Evolutionary conservation across 345 rosid genomes (phyloP), one percentile per base, ranked within the genome.

Genomic region (Lumnitzera racemosa): DNA sequence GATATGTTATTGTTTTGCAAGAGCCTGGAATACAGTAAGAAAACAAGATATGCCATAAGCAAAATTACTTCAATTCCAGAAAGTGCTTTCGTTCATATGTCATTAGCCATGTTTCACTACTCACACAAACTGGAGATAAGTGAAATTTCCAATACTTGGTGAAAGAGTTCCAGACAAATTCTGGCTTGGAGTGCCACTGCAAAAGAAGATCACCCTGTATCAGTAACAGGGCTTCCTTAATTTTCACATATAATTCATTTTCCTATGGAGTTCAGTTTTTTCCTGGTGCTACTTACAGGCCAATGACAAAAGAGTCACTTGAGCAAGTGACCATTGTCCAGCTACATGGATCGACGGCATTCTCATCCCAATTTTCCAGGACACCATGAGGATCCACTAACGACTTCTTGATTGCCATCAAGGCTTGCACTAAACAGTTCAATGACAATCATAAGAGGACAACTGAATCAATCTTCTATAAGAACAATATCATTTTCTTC

Each of bases 151-250:
- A 25, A 88, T 81, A 57, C 82, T 80, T 24, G 88, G 79, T 56
- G 90, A 65, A 66, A 91, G 85, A 59, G 75, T 74, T 47, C 98
- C 95, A 60, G 91, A 83, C 16, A 91, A 73, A 58, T 71, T 66
- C 72, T 88, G 98, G 80, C 96, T 91, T 61, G 95, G 98, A 71
- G 90, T 89, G 70, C 84, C 95, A 54, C 98, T 88, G 85, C 61
- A 69, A 69, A 64, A 23, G 49, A 63, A 36, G 51, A 53, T 51
- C 50, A 47, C 47, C 43, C 31, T 64, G 47, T 56, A 52, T 13
- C 51, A 59, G 20, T 50, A n/a, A 24, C 27, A 27, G 27, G 16
- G 20, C 59, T 24, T 11, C 17, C 43, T 36, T 36, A 9, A 4
- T 36, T 36, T 61, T 49, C 48, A 20, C 11, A 50, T 20, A 50